These are phyloP conservation scores for Ogataea angusta DNA, from an alignment of 805 yeast species.

Conservation along the genomic window DNA sequence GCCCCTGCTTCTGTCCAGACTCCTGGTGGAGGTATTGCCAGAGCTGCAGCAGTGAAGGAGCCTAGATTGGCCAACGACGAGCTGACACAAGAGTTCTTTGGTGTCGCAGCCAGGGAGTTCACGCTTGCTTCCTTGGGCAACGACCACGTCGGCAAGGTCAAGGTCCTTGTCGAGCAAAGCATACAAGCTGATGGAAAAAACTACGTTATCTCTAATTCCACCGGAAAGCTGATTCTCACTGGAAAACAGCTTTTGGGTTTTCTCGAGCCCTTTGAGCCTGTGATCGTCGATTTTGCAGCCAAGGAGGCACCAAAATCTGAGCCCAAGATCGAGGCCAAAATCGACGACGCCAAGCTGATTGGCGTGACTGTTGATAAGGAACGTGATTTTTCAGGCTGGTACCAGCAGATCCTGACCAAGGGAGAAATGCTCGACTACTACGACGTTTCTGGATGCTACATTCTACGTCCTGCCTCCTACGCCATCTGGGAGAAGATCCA, in stretches of 20 bases:
- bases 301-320: constrained; percentile 30
- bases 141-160: constrained; percentile 50
- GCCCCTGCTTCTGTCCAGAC: constrained; percentile 55
- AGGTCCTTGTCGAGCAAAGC: constrained; percentile 54
- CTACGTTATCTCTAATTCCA: constrained; percentile 47
- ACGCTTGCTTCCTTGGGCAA: constrained; percentile 50
- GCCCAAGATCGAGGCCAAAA: constrained; percentile 38
- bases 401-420: constrained; percentile 91
- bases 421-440: constrained; percentile 99
- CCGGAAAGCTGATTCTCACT: constrained; percentile 48
- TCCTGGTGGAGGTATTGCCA: constrained; percentile 62
- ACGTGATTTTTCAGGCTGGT: constrained; percentile 94
- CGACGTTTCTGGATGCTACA: constrained; percentile 98
- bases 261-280: constrained; percentile 50
- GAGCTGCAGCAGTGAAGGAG: constrained; percentile 69
- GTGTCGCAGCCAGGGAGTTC: constrained; percentile 56
- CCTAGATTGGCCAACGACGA: constrained; percentile 87
- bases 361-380: constrained; percentile 95
- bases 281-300: constrained; percentile 53
- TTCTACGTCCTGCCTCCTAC: constrained; percentile 93
- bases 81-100: constrained; percentile 62
- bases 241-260: constrained; percentile 46
- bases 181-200: constrained; percentile 40
- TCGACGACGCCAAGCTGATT: constrained; percentile 84
- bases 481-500: constrained; percentile 94